Conservation (phyloP, 2,329 filamentous ascomycete species). For the Neonectria ditissima region DNA sequence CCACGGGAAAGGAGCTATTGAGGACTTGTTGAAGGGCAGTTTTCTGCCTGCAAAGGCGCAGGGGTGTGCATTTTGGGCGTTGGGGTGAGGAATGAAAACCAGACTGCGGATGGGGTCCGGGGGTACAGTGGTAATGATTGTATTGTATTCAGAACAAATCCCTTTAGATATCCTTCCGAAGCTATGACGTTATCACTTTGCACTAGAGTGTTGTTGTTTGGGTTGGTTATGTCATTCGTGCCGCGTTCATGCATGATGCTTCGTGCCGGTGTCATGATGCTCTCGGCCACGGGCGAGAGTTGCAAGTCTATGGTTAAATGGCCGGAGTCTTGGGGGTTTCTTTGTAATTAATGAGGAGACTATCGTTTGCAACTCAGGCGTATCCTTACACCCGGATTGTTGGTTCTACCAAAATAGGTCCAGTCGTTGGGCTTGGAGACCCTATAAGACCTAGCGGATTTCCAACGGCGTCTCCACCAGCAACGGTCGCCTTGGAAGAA, state of each 20-base stretch:
- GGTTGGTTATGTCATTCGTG: not conserved
- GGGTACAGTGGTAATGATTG: conserved; percentile 18
- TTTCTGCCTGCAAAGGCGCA: conserved; percentile 14
- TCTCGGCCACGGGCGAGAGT: not conserved
- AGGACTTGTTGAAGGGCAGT: conserved; percentile 3
- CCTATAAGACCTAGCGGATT: conserved; percentile 41
- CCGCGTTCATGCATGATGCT: not conserved
- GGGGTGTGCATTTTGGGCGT: conserved; percentile 23
- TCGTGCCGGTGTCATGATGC: not conserved
- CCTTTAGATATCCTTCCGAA: conserved; percentile 19
- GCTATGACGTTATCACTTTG: not conserved
- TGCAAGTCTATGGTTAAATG: not conserved
- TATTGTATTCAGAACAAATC: conserved; percentile 12
- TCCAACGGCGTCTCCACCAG: conserved; percentile 33
- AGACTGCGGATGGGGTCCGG: conserved; percentile 2
- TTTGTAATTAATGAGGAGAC: not conserved
- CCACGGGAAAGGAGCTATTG: not conserved
- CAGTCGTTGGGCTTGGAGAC: conserved; percentile 26
- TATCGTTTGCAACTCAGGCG: not conserved
- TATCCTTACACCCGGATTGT: not conserved
- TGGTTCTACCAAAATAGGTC: not conserved
- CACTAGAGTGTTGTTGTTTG: not conserved
- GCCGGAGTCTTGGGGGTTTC: not conserved
- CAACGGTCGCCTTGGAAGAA: conserved; percentile 11
- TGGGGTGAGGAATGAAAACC: conserved; percentile 18